Conservation (phyloP, 768 basidiomycete genomes). For the Hortiboletus campestris region DNA sequence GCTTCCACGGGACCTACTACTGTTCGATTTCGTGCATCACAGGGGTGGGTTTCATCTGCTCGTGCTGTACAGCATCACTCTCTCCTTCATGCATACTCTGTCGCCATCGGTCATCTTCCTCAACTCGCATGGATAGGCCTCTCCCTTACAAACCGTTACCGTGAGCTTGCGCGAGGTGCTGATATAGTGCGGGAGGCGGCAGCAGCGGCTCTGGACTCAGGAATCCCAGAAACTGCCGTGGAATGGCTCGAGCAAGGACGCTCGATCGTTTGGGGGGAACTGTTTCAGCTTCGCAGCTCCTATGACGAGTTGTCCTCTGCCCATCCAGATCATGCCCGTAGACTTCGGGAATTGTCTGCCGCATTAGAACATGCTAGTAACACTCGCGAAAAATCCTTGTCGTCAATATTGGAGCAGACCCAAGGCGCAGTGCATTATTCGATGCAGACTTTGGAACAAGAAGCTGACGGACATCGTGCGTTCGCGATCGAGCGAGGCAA, state of each 20-base stretch:
- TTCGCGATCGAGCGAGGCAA: slow-evolving; percentile 6
- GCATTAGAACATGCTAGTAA: not conserved
- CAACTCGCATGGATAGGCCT: not conserved
- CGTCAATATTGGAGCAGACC: not conserved
- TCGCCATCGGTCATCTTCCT: slow-evolving; percentile 21
- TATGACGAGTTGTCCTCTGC: not conserved
- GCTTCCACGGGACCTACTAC: not conserved
- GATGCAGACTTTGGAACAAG: not conserved
- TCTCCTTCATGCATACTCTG: slow-evolving; percentile 21
- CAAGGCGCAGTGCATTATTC: too few relatives aligned
- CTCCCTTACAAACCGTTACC: not conserved
- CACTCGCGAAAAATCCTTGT: not conserved
- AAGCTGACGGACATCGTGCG: not conserved
- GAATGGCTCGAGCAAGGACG: slow-evolving; percentile 15
- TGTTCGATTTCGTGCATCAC: slow-evolving; percentile 7
- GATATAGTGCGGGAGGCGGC: slow-evolving; percentile 1
- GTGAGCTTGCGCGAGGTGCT: not conserved
- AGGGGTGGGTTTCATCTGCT: slow-evolving; percentile 1
- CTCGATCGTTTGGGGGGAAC: slow-evolving; percentile 1
- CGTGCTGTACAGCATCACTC: slow-evolving; percentile 1
- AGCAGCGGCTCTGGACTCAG: not conserved
- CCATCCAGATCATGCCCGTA: not conserved
- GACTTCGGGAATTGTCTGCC: not conserved
- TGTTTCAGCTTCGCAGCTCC: not conserved
- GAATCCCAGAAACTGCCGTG: not conserved